These are phyloP conservation scores for Talaromyces sp. DNA, from an alignment of 2,329 filamentous ascomycete genomes.

Conservation along the genomic window DNA sequence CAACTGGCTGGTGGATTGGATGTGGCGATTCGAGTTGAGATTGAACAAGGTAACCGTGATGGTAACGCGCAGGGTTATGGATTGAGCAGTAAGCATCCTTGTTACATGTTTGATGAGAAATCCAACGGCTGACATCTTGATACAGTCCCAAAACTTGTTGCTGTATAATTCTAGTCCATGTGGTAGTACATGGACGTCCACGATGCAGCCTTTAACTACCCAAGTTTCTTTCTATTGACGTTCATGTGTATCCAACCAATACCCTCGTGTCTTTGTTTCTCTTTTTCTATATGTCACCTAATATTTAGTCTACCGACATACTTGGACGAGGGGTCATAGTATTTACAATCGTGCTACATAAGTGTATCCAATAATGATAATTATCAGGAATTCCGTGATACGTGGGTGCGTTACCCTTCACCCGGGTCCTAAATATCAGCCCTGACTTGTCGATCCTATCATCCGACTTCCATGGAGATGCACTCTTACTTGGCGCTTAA, in stretches of 20 bases:
- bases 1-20: constrained; percentile 41
- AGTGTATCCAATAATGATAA: background rate
- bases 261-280: background rate
- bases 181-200: too few relatives aligned
- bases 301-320: background rate
- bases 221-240: background rate
- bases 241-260: constrained; percentile 2
- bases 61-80: constrained; percentile 46
- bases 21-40: constrained; percentile 44
- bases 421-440: background rate
- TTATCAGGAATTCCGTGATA: too few relatives aligned
- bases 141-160: constrained; percentile 1
- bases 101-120: background rate
- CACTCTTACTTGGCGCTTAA: background rate
- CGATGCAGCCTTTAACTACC: background rate
- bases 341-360: background rate
- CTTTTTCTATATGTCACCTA: background rate
- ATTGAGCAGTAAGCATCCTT: constrained; percentile 41
- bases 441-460: too few relatives aligned
- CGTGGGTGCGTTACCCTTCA: background rate
- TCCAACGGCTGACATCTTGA: background rate
- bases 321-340: background rate
- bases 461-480: background rate
- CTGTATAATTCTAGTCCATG: background rate
- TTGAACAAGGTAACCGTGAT: constrained; percentile 38